phyloP scores from a whole-genome alignment of 2,329 filamentous ascomycete genomes.

The Neurospora sp. region DNA sequence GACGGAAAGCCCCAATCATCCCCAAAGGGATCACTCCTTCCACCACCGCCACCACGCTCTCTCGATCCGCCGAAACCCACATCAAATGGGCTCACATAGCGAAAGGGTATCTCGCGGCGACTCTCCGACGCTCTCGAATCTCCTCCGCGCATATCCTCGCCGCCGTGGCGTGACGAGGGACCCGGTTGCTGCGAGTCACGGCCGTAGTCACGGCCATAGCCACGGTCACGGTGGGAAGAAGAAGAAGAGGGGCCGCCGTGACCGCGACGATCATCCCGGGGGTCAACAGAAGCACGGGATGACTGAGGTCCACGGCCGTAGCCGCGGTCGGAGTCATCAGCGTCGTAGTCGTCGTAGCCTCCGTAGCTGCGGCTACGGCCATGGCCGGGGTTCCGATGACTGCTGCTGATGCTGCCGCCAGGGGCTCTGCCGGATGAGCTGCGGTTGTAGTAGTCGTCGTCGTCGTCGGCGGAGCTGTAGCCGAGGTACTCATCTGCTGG shows the following conservation, averaged over 20 bases:
- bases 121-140: not conserved
- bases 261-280: not conserved
- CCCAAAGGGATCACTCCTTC: not conserved
- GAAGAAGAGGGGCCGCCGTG: not conserved
- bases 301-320: not conserved
- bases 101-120: not conserved
- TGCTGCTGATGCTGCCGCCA: not conserved
- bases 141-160: not conserved
- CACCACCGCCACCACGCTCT: not conserved
- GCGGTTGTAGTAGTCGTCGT: not conserved
- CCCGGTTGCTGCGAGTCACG: not conserved
- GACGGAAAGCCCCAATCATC: not conserved
- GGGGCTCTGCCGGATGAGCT: not conserved
- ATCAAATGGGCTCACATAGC: not conserved
- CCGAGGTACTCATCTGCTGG: not conserved
- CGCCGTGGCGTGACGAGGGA: not conserved
- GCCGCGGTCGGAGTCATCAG: not conserved
- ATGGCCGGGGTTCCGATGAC: not conserved
- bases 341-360: not conserved
- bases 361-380: not conserved
- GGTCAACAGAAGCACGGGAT: not conserved
- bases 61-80: not conserved
- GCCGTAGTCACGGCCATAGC: not conserved
- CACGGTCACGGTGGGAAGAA: not conserved
- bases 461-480: not conserved